phyloP scores from a whole-genome alignment of 1,284 basidiomycete species.

The Vanrija humicola region DNA sequence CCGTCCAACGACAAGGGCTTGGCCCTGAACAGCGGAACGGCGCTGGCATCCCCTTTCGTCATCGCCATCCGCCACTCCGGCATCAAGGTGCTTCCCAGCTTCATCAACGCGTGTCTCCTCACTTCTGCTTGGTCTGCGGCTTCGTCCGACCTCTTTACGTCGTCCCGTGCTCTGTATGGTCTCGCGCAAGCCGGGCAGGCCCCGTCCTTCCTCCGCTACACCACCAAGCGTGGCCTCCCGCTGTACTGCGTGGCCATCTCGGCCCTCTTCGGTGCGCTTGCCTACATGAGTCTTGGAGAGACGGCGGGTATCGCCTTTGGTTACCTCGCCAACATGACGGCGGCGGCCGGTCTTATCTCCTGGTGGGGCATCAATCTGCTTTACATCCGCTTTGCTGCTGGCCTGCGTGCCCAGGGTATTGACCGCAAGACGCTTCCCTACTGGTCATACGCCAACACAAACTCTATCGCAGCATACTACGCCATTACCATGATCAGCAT shows the following conservation, averaged over 20 bases:
- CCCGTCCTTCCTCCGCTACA: constrained; percentile 54
- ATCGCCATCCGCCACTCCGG: constrained; percentile 64
- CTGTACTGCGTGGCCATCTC: constrained; percentile 23
- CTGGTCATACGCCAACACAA: constrained; percentile 61
- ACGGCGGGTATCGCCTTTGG: constrained; percentile 65
- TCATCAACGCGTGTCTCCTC: constrained; percentile 62
- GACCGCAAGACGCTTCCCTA: constrained; percentile 62
- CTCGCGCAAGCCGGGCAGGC: constrained; percentile 59
- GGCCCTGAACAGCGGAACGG: constrained; percentile 20
- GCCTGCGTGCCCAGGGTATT: constrained; percentile 66
- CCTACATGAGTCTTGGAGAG: constrained; percentile 40
- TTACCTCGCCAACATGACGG: constrained; percentile 67
- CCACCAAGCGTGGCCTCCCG: constrained; percentile 52
- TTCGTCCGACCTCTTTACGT: constrained; percentile 56
- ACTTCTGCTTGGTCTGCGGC: constrained; percentile 54
- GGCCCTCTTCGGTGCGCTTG: constrained; percentile 19
- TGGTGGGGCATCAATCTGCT: constrained; percentile 80
- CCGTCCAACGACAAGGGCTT: constrained; percentile 11
- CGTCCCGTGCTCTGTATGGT: constrained; percentile 55
- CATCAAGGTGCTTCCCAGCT: constrained; percentile 67
- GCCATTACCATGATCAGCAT: constrained; percentile 27
- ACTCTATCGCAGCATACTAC: constrained; percentile 35
- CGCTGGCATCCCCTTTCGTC: constrained; percentile 69
- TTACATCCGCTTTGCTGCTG: constrained; percentile 73
- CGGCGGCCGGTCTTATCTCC: constrained; percentile 55